Conservation (phyloP, 2,329 filamentous ascomycete species). For the Cercospora zeae-maydis region DNA sequence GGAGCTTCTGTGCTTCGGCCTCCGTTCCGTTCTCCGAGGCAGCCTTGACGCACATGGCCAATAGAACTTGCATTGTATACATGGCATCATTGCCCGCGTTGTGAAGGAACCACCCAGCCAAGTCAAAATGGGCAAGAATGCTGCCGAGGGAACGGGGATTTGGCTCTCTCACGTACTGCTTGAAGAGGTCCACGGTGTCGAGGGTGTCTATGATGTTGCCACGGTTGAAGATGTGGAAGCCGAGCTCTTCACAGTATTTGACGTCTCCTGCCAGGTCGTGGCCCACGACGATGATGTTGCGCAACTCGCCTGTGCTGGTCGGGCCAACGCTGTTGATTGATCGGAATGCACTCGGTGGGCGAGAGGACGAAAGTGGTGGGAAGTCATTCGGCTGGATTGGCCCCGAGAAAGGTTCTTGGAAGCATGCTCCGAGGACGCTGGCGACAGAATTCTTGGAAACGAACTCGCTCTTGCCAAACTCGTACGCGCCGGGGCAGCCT, state of each 20-base stretch:
- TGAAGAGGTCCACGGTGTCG: constrained; percentile 72
- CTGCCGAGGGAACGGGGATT: constrained; percentile 54
- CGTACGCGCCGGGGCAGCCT: constrained; percentile 70
- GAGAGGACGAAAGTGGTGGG: neutral
- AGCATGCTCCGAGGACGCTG: constrained; percentile 51
- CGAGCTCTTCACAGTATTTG: constrained; percentile 61
- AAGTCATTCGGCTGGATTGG: neutral
- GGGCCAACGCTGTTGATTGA: neutral
- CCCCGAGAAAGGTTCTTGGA: constrained; percentile 53
- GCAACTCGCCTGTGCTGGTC: constrained; percentile 34
- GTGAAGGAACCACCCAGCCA: constrained; percentile 52
- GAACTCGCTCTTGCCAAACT: constrained; percentile 65
- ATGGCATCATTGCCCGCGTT: constrained; percentile 41
- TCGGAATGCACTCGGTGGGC: neutral
- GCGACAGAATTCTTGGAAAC: constrained; percentile 48
- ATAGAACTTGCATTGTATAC: constrained; percentile 52
- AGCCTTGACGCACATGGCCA: constrained; percentile 56
- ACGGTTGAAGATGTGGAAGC: constrained; percentile 56
- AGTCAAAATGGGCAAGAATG: constrained; percentile 62
- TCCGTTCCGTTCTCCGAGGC: constrained; percentile 33
- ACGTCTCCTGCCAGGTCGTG: constrained; percentile 70
- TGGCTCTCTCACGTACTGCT: constrained; percentile 54
- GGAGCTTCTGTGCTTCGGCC: constrained; percentile 28
- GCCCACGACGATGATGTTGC: constrained; percentile 72
- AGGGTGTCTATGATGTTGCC: constrained; percentile 48